phyloP scores from a whole-genome alignment of 805 yeast species.

The Lachancea cidri region DNA sequence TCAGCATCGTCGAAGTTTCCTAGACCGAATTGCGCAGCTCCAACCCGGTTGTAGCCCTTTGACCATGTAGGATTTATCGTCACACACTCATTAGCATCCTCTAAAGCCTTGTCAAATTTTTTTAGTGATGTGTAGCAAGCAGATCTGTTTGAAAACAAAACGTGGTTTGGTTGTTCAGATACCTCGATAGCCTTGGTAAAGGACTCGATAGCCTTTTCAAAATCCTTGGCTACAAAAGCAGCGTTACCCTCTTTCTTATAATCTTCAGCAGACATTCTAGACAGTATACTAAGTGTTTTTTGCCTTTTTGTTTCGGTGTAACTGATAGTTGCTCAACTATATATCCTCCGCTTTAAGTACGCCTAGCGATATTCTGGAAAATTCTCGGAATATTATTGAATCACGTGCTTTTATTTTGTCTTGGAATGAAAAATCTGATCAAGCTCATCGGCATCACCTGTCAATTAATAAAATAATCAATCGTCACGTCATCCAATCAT shows the following conservation, averaged over 20 bases:
- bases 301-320: background rate
- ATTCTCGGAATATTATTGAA: conserved; percentile 3
- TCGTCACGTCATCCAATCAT: background rate
- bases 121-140: conserved; percentile 81
- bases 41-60: conserved; percentile 90
- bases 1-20: conserved; percentile 75
- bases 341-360: background rate
- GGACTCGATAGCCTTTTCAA: conserved; percentile 66
- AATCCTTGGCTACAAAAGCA: conserved; percentile 85
- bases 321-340: background rate
- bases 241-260: conserved; percentile 90
- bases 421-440: conserved; percentile 3
- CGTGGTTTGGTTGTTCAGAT: conserved; percentile 82
- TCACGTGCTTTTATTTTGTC: too few relatives aligned
- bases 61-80: conserved; percentile 86
- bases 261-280: conserved; percentile 58
- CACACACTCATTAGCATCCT: conserved; percentile 82
- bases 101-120: conserved; percentile 66
- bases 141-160: conserved; percentile 88
- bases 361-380: conserved; percentile 7
- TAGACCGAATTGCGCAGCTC: conserved; percentile 87
- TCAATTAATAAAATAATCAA: background rate
- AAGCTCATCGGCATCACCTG: conserved; percentile 9
- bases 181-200: conserved; percentile 86
- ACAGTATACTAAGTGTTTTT: background rate